phyloP scores from a whole-genome alignment of 108 stramenopile genomes.

The Pseudonitzschia multiseries region DNA sequence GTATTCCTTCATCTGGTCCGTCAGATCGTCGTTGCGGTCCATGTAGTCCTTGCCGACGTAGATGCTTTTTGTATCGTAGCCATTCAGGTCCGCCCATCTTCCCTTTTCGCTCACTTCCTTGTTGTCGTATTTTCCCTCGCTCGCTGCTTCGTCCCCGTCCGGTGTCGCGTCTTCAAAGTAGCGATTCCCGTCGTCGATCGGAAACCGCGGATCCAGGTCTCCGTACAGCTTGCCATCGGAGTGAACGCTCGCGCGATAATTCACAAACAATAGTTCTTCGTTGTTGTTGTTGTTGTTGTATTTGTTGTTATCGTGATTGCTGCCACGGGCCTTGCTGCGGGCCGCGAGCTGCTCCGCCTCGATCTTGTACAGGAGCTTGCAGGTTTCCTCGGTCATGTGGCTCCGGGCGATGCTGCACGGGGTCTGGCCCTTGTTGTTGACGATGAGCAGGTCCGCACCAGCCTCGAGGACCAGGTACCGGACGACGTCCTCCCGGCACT shows the following conservation, averaged over 20 bases:
- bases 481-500: conserved; percentile 65
- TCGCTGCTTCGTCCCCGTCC: neutral
- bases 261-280: neutral
- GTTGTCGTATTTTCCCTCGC: neutral
- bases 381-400: conserved; percentile 22
- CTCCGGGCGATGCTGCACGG: conserved; percentile 54
- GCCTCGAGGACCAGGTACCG: conserved; percentile 33
- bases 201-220: conserved; percentile 70
- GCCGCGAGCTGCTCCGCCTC: conserved; percentile 13
- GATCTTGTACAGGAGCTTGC: conserved; percentile 16
- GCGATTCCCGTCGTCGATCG: conserved; percentile 26
- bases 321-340: conserved; percentile 22
- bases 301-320: no score
- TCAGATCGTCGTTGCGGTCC: conserved; percentile 18
- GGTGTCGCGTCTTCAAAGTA: neutral
- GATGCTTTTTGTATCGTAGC: neutral
- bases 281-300: no score
- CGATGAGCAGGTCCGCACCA: conserved; percentile 56
- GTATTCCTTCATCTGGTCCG: conserved; percentile 13
- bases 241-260: conserved; percentile 51
- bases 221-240: conserved; percentile 64
- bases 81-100: neutral
- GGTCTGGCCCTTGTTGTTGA: conserved; percentile 87
- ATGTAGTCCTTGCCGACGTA: neutral
- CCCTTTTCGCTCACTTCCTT: neutral